phyloP scores from a whole-genome alignment of 1,284 basidiomycete species.

The Grifola frondosa region DNA sequence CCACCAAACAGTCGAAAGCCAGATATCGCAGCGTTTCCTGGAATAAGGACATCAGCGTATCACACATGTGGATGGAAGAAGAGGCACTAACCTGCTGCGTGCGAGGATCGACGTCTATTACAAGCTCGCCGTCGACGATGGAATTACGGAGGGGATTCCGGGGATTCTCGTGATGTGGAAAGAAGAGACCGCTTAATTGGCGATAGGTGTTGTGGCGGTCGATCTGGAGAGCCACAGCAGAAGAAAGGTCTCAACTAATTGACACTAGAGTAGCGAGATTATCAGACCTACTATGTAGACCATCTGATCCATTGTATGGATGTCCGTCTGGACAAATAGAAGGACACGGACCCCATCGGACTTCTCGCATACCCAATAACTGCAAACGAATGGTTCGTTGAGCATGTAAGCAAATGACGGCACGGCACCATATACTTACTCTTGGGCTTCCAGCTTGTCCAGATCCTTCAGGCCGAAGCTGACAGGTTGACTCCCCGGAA shows the following conservation, averaged over 20 bases:
- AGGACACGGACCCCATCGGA: conserved; percentile 96
- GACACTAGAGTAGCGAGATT: background rate
- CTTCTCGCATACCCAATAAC: conserved; percentile 99
- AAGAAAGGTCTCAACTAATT: conserved; percentile 2
- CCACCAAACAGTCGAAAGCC: conserved; percentile 92
- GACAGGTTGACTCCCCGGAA: conserved; percentile 92
- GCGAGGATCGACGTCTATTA: conserved; percentile 82
- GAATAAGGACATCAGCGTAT: conserved; percentile 11
- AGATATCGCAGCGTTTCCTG: conserved; percentile 83
- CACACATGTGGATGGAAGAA: too few species aligned
- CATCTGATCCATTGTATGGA: conserved; percentile 62
- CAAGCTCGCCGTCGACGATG: conserved; percentile 92
- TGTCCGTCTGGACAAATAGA: conserved; percentile 78
- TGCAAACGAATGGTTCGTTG: conserved; percentile 32
- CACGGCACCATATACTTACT: conserved; percentile 54
- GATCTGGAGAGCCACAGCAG: conserved; percentile 55
- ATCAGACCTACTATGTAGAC: conserved; percentile 72
- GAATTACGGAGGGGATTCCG: conserved; percentile 72
- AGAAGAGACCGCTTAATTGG: conserved; percentile 72
- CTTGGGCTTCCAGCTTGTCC: conserved; percentile 75
- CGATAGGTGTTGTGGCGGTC: conserved; percentile 94
- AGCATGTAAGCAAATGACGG: conserved; percentile 1
- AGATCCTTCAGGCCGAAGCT: conserved; percentile 78
- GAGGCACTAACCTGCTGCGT: conserved; percentile 72
- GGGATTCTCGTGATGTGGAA: conserved; percentile 82